phyloP scores from a whole-genome alignment of 78 protist species.

The slime mould (Dictyostelium discoideum) region dicty_2.7 NC_007089.4:5717001-5717500 shows the following conservation, averaged over 20 bases:
- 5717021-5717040: not conserved
- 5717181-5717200: constrained; percentile 9
- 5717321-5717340: not conserved
- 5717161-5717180: not conserved
- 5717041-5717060: not conserved
- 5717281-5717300: not conserved
- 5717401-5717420: constrained; percentile 8
- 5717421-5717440: not conserved
- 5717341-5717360: not conserved
- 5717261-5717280: not conserved
- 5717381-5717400: constrained; percentile 31
- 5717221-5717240: constrained; percentile 11
- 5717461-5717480: not conserved
- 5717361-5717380: not conserved
- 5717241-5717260: constrained; percentile 5
- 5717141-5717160: not conserved
- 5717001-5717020: not conserved
- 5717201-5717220: constrained; percentile 47
- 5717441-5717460: not conserved
- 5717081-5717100: not conserved
- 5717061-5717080: not conserved
- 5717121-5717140: not conserved
- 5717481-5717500: not conserved
- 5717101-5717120: not conserved
- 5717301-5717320: not conserved